A percentile compares a stretch with the other conserved stretches of the same genome.
Conservation (phyloP, 148 eudicot genomes). For the Chenopodium quinoa region DNA sequence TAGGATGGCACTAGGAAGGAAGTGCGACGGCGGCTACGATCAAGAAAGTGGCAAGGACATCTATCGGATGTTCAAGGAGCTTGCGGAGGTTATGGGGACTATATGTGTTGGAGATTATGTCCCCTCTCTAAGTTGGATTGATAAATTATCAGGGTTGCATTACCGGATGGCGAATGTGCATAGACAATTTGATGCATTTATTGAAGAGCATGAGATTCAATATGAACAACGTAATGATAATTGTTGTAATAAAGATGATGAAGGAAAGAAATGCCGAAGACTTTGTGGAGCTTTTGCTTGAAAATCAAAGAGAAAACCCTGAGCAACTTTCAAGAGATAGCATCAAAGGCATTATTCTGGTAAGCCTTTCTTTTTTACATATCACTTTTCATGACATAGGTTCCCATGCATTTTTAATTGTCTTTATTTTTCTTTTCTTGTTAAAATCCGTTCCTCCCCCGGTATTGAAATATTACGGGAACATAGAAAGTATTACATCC, state of each 20-base stretch:
- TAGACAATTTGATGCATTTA: constrained; percentile 13
- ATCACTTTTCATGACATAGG: no score
- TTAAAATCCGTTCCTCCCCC: no score
- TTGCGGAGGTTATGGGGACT: background rate
- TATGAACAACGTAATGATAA: background rate
- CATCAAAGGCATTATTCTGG: background rate
- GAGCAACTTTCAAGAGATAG: background rate
- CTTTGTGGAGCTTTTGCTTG: background rate
- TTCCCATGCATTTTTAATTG: no score
- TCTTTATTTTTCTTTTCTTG: no score
- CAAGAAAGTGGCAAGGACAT: background rate
- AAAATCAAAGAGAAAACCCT: background rate
- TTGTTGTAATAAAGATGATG: no score
- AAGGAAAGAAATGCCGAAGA: background rate
- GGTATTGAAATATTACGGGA: no score
- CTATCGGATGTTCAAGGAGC: constrained; percentile 4
- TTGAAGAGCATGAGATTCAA: background rate
- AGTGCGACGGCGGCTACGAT: no score
- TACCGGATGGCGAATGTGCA: background rate
- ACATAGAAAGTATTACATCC: no score
- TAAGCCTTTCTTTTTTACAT: background rate
- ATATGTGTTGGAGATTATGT: constrained; percentile 18
- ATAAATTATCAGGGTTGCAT: constrained; percentile 21
- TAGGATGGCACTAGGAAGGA: no score
- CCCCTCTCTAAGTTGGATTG: constrained; percentile 21